Conservation (phyloP, 768 basidiomycete genomes). For the Tephrocybe sp. region DNA sequence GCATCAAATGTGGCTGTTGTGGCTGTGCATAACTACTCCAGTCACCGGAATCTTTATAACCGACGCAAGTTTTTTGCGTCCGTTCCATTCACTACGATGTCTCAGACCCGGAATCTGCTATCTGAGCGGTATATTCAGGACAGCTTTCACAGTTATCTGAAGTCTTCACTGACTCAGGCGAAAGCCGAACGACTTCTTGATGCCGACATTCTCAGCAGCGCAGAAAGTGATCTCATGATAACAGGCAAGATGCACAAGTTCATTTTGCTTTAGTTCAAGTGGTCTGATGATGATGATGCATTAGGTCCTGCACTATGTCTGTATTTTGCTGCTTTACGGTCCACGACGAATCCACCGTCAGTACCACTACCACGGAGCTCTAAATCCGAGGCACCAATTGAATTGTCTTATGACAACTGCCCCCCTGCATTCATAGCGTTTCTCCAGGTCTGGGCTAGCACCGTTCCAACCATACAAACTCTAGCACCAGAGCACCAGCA, state of each 20-base stretch:
- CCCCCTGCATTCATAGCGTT: conserved; percentile 68
- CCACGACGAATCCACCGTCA: conserved; percentile 73
- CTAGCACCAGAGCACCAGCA: conserved; percentile 69
- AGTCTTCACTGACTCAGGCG: conserved; percentile 75
- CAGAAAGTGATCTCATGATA: conserved; percentile 85
- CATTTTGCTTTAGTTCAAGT: neutral
- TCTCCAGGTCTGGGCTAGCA: conserved; percentile 69
- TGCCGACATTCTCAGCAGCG: conserved; percentile 70
- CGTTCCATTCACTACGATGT: neutral
- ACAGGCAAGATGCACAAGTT: conserved; percentile 52
- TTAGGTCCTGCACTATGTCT: conserved; percentile 79
- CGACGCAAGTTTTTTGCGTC: neutral
- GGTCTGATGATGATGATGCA: neutral
- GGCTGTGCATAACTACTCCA: neutral
- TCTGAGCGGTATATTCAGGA: conserved; percentile 71
- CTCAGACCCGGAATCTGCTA: neutral
- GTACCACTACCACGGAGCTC: conserved; percentile 70
- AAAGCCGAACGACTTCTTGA: conserved; percentile 76
- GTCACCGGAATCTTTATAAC: neutral
- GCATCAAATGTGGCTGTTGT: neutral
- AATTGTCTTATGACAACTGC: conserved; percentile 68
- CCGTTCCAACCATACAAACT: conserved; percentile 63
- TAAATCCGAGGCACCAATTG: conserved; percentile 47
- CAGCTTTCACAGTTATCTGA: conserved; percentile 81
- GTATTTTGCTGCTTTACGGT: conserved; percentile 81